phyloP scores from a whole-genome alignment of 2,329 filamentous ascomycete species.

The Geosmithia putterillii region DNA sequence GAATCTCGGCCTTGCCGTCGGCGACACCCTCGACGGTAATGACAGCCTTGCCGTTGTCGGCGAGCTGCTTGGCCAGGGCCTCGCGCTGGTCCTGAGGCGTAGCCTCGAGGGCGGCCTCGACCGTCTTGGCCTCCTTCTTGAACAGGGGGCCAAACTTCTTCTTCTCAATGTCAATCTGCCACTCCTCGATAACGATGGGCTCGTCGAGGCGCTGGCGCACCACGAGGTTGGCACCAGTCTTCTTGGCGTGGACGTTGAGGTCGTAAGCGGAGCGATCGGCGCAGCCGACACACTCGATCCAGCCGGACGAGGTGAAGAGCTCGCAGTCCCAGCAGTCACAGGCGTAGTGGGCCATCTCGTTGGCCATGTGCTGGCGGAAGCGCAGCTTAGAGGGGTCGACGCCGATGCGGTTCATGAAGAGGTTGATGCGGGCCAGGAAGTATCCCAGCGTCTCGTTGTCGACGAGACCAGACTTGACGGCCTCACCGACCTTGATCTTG shows the following conservation, averaged over 20 bases:
- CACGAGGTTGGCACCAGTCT: slow-evolving; percentile 74
- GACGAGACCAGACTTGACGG: slow-evolving; percentile 69
- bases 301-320: slow-evolving; percentile 80
- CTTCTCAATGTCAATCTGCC: slow-evolving; percentile 77
- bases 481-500: slow-evolving; percentile 70
- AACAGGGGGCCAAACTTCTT: slow-evolving; percentile 93
- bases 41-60: slow-evolving; percentile 60
- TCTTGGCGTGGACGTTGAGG: slow-evolving; percentile 81
- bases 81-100: slow-evolving; percentile 73
- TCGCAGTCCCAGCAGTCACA: slow-evolving; percentile 98
- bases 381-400: slow-evolving; percentile 79
- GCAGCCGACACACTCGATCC: slow-evolving; percentile 97
- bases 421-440: slow-evolving; percentile 86
- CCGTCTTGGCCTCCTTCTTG: slow-evolving; percentile 83
- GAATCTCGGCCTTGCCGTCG: slow-evolving; percentile 66
- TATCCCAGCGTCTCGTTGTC: slow-evolving; percentile 98
- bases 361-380: slow-evolving; percentile 91
- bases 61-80: slow-evolving; percentile 62
- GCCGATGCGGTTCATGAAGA: slow-evolving; percentile 82
- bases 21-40: slow-evolving; percentile 58
- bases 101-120: slow-evolving; percentile 67
- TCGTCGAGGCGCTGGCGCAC: slow-evolving; percentile 73
- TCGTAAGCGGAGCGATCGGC: slow-evolving; percentile 94
- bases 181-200: slow-evolving; percentile 74
- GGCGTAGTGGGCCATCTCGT: slow-evolving; percentile 77